Evolutionary conservation across 2,329 filamentous ascomycete species (phyloP).

Genomic region (Hypomyces rosellus): DNA sequence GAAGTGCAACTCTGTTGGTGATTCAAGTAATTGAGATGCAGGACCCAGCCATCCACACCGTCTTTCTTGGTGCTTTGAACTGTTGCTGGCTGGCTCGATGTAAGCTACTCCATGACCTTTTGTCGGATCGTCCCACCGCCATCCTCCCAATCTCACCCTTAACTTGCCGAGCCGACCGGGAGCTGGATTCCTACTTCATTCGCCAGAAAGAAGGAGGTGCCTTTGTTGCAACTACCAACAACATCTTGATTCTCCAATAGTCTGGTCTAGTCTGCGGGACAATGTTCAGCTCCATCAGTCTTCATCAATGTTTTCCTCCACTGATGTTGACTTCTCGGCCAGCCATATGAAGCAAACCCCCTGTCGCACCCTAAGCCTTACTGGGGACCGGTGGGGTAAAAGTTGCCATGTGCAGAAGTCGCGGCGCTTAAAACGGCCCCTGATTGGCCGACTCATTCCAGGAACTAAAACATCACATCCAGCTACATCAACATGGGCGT

Average conservation of each 20-base stretch:
- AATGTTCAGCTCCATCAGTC: neutral
- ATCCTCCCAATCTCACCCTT: neutral
- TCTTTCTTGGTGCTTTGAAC: neutral
- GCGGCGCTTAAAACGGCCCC: conserved; percentile 23
- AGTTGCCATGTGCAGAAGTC: conserved; percentile 21
- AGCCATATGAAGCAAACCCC: neutral
- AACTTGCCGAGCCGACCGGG: neutral
- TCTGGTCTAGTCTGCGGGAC: neutral
- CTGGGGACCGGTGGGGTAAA: conserved; percentile 18
- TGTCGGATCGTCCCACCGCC: neutral
- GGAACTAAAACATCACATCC: conserved; percentile 18
- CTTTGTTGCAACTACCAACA: neutral
- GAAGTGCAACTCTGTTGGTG: conserved; percentile 7
- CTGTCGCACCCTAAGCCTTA: conserved; percentile 15
- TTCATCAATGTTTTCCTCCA: neutral
- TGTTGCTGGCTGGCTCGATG: neutral
- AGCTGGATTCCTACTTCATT: neutral
- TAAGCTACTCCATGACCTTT: neutral
- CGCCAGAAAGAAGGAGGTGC: neutral
- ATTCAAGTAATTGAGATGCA: conserved; percentile 6
- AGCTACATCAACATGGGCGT: conserved; percentile 8
- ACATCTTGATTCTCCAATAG: neutral
- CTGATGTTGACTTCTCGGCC: conserved; percentile 4
- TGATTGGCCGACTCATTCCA: conserved; percentile 20
- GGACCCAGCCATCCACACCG: conserved; percentile 3